Conservation (phyloP, 371 early-diverging fungal species). For the Rhizopus stolonifer region DNA sequence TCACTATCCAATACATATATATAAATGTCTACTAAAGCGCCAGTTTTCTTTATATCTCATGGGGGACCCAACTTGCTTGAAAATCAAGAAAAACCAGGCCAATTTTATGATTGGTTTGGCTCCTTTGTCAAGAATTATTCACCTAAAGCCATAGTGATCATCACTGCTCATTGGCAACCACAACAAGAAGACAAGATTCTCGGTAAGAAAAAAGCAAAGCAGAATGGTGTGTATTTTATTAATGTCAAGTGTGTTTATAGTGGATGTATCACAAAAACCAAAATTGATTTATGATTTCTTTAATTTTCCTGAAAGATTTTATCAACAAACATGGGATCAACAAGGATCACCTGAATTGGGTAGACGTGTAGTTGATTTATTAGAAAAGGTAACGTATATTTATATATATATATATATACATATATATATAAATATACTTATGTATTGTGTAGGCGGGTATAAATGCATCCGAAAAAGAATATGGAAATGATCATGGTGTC, state of each 20-base stretch:
- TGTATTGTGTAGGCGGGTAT: conserved; percentile 42
- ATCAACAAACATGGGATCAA: conserved; percentile 55
- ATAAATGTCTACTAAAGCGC: conserved; percentile 12
- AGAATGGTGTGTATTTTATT: no score
- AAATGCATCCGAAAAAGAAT: conserved; percentile 35
- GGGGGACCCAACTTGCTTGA: conserved; percentile 53
- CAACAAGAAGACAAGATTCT: conserved; percentile 22
- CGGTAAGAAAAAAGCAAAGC: conserved; percentile 20
- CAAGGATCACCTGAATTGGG: conserved; percentile 49
- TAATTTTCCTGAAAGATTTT: conserved; percentile 50
- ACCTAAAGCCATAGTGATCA: conserved; percentile 52
- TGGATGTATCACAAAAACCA: conserved; percentile 38
- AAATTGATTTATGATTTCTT: conserved; percentile 63
- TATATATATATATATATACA: background rate
- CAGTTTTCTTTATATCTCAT: conserved; percentile 36
- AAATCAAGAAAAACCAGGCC: conserved; percentile 38
- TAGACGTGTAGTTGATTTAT: conserved; percentile 45
- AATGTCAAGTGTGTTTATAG: conserved; percentile 15
- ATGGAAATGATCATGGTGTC: conserved; percentile 59
- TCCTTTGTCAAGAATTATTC: conserved; percentile 34
- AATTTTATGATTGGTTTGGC: conserved; percentile 43
- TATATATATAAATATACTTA: background rate
- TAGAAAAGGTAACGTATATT: conserved; percentile 23
- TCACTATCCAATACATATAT: no score
- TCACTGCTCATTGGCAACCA: conserved; percentile 57